These are phyloP conservation scores for Pichia kluyveri DNA, from an alignment of 805 yeast genomes.

Conservation along the genomic window DNA sequence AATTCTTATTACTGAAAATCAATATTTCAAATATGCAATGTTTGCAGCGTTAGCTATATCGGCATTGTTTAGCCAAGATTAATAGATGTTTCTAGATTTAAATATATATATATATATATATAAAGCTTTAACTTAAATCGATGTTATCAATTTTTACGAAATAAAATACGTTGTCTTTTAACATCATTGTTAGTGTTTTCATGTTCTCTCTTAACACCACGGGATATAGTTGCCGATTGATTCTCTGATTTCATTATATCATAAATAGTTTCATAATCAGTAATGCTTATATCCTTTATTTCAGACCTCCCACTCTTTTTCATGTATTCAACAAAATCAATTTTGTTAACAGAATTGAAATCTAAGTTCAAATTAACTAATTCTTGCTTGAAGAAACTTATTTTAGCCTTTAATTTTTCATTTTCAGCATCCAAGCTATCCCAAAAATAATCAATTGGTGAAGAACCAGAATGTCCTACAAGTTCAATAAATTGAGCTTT, in stretches of 20 bases:
- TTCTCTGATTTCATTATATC: not conserved
- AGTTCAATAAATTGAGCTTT: slow-evolving; percentile 50
- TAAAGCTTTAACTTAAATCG: too few relatives aligned
- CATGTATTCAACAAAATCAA: slow-evolving; percentile 10
- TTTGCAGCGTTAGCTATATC: slow-evolving; percentile 68
- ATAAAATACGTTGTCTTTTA: not conserved
- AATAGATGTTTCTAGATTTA: slow-evolving; percentile 2
- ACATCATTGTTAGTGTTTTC: not conserved
- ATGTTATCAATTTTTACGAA: not conserved
- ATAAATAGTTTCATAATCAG: not conserved
- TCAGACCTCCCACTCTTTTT: slow-evolving; percentile 1
- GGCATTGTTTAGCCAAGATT: slow-evolving; percentile 54
- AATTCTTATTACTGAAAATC: slow-evolving; percentile 81
- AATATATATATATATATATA: too few relatives aligned
- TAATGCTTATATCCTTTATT: not conserved
- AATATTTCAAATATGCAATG: slow-evolving; percentile 69
- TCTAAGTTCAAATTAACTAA: slow-evolving; percentile 22
- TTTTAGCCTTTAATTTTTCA: slow-evolving; percentile 45
- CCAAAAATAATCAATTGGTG: slow-evolving; percentile 68
- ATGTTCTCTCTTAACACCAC: not conserved
- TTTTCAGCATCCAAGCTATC: slow-evolving; percentile 60
- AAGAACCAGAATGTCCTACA: slow-evolving; percentile 71
- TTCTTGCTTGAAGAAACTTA: slow-evolving; percentile 48
- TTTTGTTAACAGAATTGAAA: slow-evolving; percentile 2
- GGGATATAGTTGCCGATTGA: not conserved